Conservation (phyloP, 345 rosid species). For the Erodium maritimum region DNA sequence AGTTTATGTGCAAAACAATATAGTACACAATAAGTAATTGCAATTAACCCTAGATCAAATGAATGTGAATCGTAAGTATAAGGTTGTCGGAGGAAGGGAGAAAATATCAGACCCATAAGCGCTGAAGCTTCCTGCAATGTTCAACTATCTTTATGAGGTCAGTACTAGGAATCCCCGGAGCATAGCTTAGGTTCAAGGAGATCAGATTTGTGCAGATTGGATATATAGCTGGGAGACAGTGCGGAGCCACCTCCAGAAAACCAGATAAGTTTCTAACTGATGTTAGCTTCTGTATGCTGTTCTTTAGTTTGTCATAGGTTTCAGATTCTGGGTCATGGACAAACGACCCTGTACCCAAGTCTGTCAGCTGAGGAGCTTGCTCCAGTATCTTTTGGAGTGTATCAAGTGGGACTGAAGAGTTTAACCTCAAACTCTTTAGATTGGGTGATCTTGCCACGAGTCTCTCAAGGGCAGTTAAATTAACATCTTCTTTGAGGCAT, state of each 20-base stretch:
- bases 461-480: slow-evolving; percentile 63
- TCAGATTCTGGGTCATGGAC: slow-evolving; percentile 56
- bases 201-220: slow-evolving; percentile 47
- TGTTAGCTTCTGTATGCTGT: slow-evolving; percentile 36
- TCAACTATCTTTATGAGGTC: slow-evolving; percentile 53
- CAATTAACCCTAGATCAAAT: too few relatives aligned
- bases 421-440: slow-evolving; percentile 73
- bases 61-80: neutral
- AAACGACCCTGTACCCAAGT: slow-evolving; percentile 82
- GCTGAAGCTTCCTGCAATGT: slow-evolving; percentile 61
- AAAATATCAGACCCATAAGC: slow-evolving; percentile 57
- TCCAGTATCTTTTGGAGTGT: slow-evolving; percentile 48
- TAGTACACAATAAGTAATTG: too few relatives aligned
- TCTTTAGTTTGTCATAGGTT: slow-evolving; percentile 30
- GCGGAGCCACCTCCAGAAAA: slow-evolving; percentile 62
- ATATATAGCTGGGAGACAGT: slow-evolving; percentile 51
- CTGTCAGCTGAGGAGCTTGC: slow-evolving; percentile 59
- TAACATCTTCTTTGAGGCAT: slow-evolving; percentile 83
- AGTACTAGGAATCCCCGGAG: slow-evolving; percentile 53
- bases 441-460: slow-evolving; percentile 85
- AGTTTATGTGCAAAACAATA: too few relatives aligned
- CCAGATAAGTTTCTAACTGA: slow-evolving; percentile 76
- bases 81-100: neutral
- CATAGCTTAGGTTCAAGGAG: slow-evolving; percentile 77
- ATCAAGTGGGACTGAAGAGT: slow-evolving; percentile 69